Evolutionary conservation across 1,284 basidiomycete species (phyloP).

Genomic region (Rhodofomes roseus): DNA sequence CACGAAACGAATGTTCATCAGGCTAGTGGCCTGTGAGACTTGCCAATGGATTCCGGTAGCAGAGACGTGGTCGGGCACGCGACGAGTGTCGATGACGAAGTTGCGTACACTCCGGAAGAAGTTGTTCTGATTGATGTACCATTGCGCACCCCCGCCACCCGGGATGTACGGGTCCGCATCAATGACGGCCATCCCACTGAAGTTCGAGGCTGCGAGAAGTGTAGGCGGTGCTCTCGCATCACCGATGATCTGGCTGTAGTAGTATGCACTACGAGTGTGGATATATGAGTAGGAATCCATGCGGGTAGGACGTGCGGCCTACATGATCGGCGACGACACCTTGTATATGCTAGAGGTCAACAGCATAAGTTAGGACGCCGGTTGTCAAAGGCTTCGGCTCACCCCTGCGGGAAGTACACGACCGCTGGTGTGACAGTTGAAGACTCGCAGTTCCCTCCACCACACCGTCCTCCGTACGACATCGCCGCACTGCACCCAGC

Average conservation of each 20-base stretch:
- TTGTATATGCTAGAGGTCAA: constrained; percentile 48
- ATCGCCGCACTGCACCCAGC: constrained; percentile 45
- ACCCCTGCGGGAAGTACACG: constrained; percentile 53
- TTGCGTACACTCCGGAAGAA: constrained; percentile 66
- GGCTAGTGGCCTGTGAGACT: constrained; percentile 73
- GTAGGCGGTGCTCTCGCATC: constrained; percentile 61
- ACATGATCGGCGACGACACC: constrained; percentile 55
- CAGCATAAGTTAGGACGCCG: constrained; percentile 1
- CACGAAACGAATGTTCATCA: constrained; percentile 56
- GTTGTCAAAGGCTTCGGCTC: background rate
- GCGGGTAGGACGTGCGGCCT: background rate
- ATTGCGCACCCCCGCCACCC: constrained; percentile 45
- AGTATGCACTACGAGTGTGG: constrained; percentile 40
- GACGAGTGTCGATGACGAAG: constrained; percentile 49
- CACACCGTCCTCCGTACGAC: constrained; percentile 50
- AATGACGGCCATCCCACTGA: constrained; percentile 67
- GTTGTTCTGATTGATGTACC: constrained; percentile 63
- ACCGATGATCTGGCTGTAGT: constrained; percentile 65
- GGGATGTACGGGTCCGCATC: constrained; percentile 61
- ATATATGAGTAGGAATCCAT: too few species aligned
- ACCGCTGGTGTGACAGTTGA: constrained; percentile 42
- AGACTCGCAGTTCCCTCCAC: constrained; percentile 43
- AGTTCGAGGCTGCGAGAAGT: constrained; percentile 51
- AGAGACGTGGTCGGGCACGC: constrained; percentile 44
- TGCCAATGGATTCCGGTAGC: constrained; percentile 76